Base-by-base conservation (phyloP, 1,139 yeast genomes). In the Kodamaea suecica region DNA sequence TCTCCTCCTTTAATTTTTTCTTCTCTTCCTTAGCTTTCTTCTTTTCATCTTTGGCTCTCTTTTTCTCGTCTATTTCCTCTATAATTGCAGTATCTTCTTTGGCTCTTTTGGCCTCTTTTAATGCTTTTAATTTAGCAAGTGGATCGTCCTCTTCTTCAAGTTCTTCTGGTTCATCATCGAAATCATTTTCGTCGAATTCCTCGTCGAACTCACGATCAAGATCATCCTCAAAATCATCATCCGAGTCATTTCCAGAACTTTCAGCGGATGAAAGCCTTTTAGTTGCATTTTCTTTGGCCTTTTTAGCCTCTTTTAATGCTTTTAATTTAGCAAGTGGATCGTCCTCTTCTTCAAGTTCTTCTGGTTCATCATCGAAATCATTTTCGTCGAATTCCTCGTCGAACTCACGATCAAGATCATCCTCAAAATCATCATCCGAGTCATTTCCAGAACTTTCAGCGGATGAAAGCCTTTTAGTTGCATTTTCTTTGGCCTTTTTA, bases 161-260 rank as follows among this genome's bases (percentile, higher is more conserved):
- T 8, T 39, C 32, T 13, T 23, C 31, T 10, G 17, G 12, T 10
- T 29, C 31, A 35, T 24, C 32, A 10, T 25, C 40, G 14, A 30
- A 34, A 5, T 37, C 44, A 12, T 45, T 50, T n/a, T 44, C 41
- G 10, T 44, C 46, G 8, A 40, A 34, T 17, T 47, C 51, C 29
- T 60, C 64, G 37, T 59, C 65, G 27, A 17, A n/a, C 13, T 15
- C 13, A 7, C 19, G 27, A 17, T 27, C 34, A 15, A 17, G 10
- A 27, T 29, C 33, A 27, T 71, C 42, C 7, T 25, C 17, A 64
- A 67, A 16, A 70, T 51, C 24, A 69, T 67, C 17, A 5, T 31
- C 27, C 12, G 20, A 14, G 5, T 25, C 30, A 12, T 17, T 24
- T 25, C n/a, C n/a, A n/a, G n/a, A n/a, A n/a, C 16, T 19, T 41